Percentiles rank a stretch among this genome's conserved stretches.
These are phyloP conservation scores for Ampelomyces quisqualis DNA, from an alignment of 2,329 filamentous ascomycete species.

Conservation along the genomic window DNA sequence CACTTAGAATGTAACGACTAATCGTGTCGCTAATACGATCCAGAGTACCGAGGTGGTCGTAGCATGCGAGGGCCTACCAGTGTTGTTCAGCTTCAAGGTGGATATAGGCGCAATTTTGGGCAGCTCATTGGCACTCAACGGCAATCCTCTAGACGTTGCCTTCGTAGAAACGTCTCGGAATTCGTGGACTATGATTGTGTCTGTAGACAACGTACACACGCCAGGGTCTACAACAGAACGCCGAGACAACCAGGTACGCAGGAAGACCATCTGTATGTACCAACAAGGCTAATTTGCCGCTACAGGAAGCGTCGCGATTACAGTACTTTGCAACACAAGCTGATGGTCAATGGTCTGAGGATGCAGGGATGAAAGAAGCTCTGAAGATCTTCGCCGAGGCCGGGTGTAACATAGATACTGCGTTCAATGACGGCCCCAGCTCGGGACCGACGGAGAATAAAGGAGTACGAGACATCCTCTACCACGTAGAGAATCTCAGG, in stretches of 20 bases:
- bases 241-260: slow-evolving; percentile 33
- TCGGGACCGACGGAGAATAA: slow-evolving; percentile 34
- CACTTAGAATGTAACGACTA: background rate
- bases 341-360: slow-evolving; percentile 28
- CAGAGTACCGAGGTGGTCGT: slow-evolving; percentile 40
- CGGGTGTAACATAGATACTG: slow-evolving; percentile 2
- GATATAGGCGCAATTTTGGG: slow-evolving; percentile 48
- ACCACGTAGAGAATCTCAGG: slow-evolving; percentile 51
- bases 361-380: slow-evolving; percentile 11
- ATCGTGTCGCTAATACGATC: slow-evolving; percentile 6
- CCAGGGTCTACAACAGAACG: slow-evolving; percentile 51
- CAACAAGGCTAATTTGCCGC: background rate
- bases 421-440: slow-evolving; percentile 22
- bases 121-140: slow-evolving; percentile 54
- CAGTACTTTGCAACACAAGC: slow-evolving; percentile 27
- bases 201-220: slow-evolving; percentile 57
- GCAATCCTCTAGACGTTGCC: slow-evolving; percentile 65
- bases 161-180: slow-evolving; percentile 19
- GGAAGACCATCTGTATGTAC: background rate
- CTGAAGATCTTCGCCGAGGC: slow-evolving; percentile 21
- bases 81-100: slow-evolving; percentile 63
- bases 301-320: slow-evolving; percentile 22
- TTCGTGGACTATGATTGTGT: slow-evolving; percentile 45
- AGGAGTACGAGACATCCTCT: slow-evolving; percentile 48
- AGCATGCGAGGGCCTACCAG: slow-evolving; percentile 53